phyloP scores from a whole-genome alignment of 208 protist genomes.

The Angomonas deanei region DNA sequence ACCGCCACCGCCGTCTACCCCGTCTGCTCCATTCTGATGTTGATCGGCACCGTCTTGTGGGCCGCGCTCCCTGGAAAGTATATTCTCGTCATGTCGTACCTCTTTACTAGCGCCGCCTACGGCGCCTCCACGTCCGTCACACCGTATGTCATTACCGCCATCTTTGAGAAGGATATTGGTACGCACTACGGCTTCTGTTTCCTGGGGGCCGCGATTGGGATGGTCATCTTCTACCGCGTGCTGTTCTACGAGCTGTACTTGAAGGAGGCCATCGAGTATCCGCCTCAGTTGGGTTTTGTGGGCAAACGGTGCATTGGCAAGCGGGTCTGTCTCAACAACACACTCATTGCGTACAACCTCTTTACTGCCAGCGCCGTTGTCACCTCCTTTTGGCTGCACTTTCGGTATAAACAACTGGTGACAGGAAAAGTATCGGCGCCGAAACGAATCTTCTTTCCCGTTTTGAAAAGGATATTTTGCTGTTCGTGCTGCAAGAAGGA shows the following conservation, averaged over 20 bases:
- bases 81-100: constrained; percentile 26
- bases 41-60: constrained; percentile 36
- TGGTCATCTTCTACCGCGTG: constrained; percentile 34
- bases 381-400: not conserved
- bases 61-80: constrained; percentile 32
- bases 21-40: constrained; percentile 21
- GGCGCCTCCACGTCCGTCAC: constrained; percentile 42
- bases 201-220: constrained; percentile 27
- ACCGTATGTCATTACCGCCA: constrained; percentile 40
- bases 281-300: constrained; percentile 9
- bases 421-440: not conserved
- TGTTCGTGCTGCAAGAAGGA: too few relatives aligned
- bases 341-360: constrained; percentile 30
- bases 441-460: not conserved
- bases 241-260: constrained; percentile 34
- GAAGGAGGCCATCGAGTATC: constrained; percentile 18
- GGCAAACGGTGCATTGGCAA: constrained; percentile 22
- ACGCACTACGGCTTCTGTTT: constrained; percentile 63
- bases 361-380: not conserved
- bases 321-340: constrained; percentile 36
- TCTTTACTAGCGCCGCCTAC: constrained; percentile 32
- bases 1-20: constrained; percentile 25
- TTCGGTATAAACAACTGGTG: not conserved
- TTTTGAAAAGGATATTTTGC: not conserved
- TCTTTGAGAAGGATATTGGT: constrained; percentile 47